Evolutionary conservation across 2,329 filamentous ascomycete species (phyloP), one percentile per base, ranked within the genome.

Genomic region (Sporothrix humicola): DNA sequence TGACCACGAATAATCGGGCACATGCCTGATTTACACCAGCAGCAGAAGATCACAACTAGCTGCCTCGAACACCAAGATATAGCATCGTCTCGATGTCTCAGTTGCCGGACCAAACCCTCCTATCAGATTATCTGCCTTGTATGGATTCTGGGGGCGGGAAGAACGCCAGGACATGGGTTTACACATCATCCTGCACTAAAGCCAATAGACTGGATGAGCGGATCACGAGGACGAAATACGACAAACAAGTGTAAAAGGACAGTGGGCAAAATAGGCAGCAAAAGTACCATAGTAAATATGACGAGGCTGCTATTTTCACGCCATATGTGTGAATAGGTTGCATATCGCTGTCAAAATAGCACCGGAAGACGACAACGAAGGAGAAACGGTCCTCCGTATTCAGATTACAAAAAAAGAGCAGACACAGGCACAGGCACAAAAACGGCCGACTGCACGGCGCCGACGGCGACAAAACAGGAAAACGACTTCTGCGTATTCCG

Each of bases 391-490:
- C n/a, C n/a, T 42, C 59, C 37, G 37, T 13, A 15, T 46, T 37
- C 12, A 23, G 13, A 63, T 7, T 23, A 63, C 4, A 10, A 44
- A 63, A 17, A n/a, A 1, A 1, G 31, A 44, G 17, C 31, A 37
- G 31, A 37, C 7, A 26, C 23, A 26, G 23, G 23, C 23, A 26
- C 23, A 42, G 23, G 2, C 7, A 4, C 31, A 20, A 46, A 63
- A 65, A 44, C 59, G 9, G 37, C 44, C 59, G 59, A n/a, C 31
- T 20, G 37, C 37, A 8, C 37, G 59, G 42, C n/a, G 37, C n/a
- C 59, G 13, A 46, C 59, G n/a, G 3, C 37, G 37, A 65, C n/a
- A 46, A 65, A 65, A 65, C 37, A 65, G 42, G 59, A 23, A 46
- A 46, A 65, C 59, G n/a, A 46, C 3, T 10, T 13, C 13, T 9